Evolutionary conservation across 169 alveolate genomes (phyloP), one percentile per base, ranked within the genome.

Genomic region (Besnoitia besnoiti): DNA sequence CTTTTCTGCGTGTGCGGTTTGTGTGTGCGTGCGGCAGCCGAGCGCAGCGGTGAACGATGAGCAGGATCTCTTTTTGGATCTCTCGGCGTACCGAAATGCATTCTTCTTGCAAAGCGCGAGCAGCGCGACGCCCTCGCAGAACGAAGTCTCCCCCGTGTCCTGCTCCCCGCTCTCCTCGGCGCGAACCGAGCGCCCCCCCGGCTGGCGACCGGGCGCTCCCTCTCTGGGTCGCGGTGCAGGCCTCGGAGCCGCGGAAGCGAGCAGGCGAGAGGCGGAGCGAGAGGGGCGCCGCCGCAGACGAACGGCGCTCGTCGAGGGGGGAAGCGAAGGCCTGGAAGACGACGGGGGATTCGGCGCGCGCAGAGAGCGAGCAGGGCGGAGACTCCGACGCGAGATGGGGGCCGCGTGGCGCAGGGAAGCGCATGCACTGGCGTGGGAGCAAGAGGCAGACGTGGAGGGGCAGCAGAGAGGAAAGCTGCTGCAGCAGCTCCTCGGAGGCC

Each of bases 31-130:
- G 10, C n/a, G 16, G 82, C 82, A 73, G 82, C 82, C 82, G 7
- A 37, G 12, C 82, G 5, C 82, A 21, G 82, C 82, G 82, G 82
- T 73, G 27, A n/a, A 73, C 24, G 82, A 73, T 19, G 82, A 73
- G 24, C 39, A 73, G 24, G 82, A 73, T 42, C 44, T 73, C 21
- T 73, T 73, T 16, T n/a, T 73, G 44, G 82, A 73, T n/a, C 46
- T 73, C 47, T 73, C 82, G 14, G 82, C 47, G 47, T 73, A 73
- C 46, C 82, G 82, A 8, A 73, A 4, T n/a, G 82, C 82, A 7
- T 37, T 73, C 67, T 55, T 55, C 24, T n/a, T 55, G 33, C 67
- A 55, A 0, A 55, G 67, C 67, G 5, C 67, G 1, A n/a, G 67
- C 67, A 5, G 67, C 12, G 30, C 67, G 33, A 55, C 67, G 12